These are phyloP conservation scores for Colletotrichum sp. DNA, from an alignment of 2,329 filamentous ascomycete genomes.

Conservation along the genomic window DNA sequence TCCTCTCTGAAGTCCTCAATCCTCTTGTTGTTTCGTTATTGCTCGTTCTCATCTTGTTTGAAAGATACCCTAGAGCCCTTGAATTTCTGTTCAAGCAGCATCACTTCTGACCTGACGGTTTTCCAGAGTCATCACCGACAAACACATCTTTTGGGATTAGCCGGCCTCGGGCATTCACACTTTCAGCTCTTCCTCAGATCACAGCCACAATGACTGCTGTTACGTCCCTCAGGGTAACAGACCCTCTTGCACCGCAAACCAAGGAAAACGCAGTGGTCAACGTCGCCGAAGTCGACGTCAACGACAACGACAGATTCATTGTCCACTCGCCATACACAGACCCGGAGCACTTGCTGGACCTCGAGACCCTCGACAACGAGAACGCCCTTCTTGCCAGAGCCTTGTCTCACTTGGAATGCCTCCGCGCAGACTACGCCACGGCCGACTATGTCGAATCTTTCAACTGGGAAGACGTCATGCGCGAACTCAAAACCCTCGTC, in stretches of 20 bases:
- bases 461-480: slow-evolving; percentile 74
- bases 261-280: slow-evolving; percentile 9
- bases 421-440: slow-evolving; percentile 76
- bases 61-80: neutral
- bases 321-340: slow-evolving; percentile 80
- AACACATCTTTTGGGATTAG: neutral
- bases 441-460: slow-evolving; percentile 75
- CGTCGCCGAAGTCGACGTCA: slow-evolving; percentile 2
- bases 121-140: neutral
- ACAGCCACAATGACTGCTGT: neutral
- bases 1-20: too few species aligned
- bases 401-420: slow-evolving; percentile 66
- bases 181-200: too few species aligned
- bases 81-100: neutral
- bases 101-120: neutral
- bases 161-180: neutral
- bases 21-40: neutral
- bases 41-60: neutral
- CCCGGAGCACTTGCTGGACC: slow-evolving; percentile 72
- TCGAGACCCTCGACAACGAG: slow-evolving; percentile 68
- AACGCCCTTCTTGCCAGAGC: slow-evolving; percentile 75
- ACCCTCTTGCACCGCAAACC: slow-evolving; percentile 1
- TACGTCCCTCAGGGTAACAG: slow-evolving; percentile 5
- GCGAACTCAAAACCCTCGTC: slow-evolving; percentile 58
- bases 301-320: slow-evolving; percentile 43